These are phyloP conservation scores for Oryza meyeriana DNA, from an alignment of 176 grass and related monocot species.

Conservation along the genomic window DNA sequence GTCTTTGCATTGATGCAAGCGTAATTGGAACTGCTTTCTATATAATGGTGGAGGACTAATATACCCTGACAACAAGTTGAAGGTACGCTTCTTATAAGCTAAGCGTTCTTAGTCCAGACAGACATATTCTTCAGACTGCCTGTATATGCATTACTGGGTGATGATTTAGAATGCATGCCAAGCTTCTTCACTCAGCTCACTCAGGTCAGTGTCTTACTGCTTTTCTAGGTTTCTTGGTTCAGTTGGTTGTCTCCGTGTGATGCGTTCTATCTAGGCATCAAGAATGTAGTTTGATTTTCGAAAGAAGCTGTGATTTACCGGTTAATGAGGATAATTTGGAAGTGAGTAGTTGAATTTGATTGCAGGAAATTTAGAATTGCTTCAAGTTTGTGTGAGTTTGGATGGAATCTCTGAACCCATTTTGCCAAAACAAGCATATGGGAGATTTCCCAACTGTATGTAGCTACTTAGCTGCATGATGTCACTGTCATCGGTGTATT, in stretches of 20 bases:
- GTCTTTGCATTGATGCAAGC: constrained; percentile 72
- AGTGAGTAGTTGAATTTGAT: background rate
- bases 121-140: background rate
- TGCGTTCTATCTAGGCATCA: too few relatives aligned
- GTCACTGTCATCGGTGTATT: background rate
- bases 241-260: background rate
- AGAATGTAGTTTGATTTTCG: too few relatives aligned
- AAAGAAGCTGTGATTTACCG: background rate
- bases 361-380: background rate
- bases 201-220: constrained; percentile 11
- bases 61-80: constrained; percentile 57
- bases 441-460: background rate
- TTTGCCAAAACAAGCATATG: background rate
- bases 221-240: background rate
- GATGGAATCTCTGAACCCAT: background rate
- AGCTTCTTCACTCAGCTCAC: constrained; percentile 34
- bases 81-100: constrained; percentile 24
- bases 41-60: constrained; percentile 89
- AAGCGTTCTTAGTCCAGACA: background rate
- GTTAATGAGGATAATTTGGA: background rate
- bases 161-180: background rate
- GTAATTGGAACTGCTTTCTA: constrained; percentile 93
- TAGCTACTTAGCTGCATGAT: too few relatives aligned
- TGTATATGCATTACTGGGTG: background rate
- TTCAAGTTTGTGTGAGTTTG: background rate